These are phyloP conservation scores for Helianthus tuberosus DNA, from an alignment of 129 eudicot genomes.

Conservation along the genomic window DNA sequence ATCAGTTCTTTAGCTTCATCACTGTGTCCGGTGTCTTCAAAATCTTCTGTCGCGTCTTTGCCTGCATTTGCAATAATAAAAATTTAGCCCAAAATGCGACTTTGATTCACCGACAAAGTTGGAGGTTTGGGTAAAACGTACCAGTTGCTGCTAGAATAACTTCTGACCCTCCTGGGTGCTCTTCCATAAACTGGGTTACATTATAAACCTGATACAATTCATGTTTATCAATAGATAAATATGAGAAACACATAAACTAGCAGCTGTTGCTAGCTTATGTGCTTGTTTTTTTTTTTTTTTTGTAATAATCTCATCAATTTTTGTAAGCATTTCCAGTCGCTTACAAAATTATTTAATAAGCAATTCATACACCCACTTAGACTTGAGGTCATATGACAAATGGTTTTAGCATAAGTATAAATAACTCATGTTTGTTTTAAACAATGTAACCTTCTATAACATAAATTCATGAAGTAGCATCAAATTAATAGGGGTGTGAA, in stretches of 20 bases:
- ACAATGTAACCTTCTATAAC: too few relatives aligned
- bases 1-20: constrained; percentile 9
- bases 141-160: constrained; percentile 76
- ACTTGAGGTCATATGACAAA: too few relatives aligned
- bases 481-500: too few relatives aligned
- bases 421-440: too few relatives aligned
- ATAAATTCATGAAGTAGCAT: too few relatives aligned
- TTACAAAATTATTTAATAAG: too few relatives aligned
- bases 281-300: too few relatives aligned
- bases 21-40: constrained; percentile 19
- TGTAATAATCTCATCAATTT: too few relatives aligned
- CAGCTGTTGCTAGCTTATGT: too few relatives aligned
- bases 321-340: too few relatives aligned
- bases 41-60: constrained; percentile 8
- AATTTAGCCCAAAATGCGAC: background rate
- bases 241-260: background rate
- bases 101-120: background rate
- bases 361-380: too few relatives aligned
- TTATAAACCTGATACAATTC: constrained; percentile 58
- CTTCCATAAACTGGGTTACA: constrained; percentile 72
- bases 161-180: constrained; percentile 86
- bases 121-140: constrained; percentile 5
- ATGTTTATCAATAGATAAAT: background rate
- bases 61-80: background rate
- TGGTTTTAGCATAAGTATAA: too few relatives aligned